phyloP scores from a whole-genome alignment of 1,284 basidiomycete species.

The Coniophora puteana region DNA sequence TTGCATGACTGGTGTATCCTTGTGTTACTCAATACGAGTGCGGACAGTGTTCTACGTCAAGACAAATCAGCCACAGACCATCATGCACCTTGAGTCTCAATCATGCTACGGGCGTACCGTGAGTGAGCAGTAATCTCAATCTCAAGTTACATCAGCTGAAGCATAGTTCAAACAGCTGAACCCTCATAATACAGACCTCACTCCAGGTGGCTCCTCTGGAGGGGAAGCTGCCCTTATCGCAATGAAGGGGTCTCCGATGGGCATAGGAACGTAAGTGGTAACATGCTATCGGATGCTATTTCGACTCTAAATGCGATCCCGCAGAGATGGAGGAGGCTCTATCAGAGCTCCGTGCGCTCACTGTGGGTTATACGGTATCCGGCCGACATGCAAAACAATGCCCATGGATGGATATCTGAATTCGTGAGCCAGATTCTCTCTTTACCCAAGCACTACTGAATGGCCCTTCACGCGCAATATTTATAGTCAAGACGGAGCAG shows the following conservation, averaged over 20 bases:
- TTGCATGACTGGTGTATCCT: background rate
- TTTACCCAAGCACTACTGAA: no score
- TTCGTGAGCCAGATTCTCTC: no score
- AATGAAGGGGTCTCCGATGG: constrained; percentile 43
- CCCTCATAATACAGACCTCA: constrained; percentile 41
- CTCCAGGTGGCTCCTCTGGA: constrained; percentile 47
- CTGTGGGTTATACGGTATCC: constrained; percentile 41
- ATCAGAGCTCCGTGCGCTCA: constrained; percentile 38
- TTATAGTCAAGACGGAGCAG: constrained; percentile 34
- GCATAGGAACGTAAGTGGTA: constrained; percentile 50
- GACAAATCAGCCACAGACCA: constrained; percentile 41
- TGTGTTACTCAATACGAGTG: background rate
- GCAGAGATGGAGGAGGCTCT: constrained; percentile 27
- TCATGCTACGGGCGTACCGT: constrained; percentile 41
- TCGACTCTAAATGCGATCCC: no score
- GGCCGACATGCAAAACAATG: constrained; percentile 42
- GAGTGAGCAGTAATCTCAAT: background rate
- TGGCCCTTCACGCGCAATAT: no score
- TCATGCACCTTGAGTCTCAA: constrained; percentile 34
- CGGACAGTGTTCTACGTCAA: constrained; percentile 43
- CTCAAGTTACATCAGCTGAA: no score
- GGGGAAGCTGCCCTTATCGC: constrained; percentile 52
- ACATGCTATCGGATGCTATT: no score
- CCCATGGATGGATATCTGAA: constrained; percentile 23
- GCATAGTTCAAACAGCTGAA: constrained; percentile 31